Evolutionary conservation across 139 green algal species (phyloP), one percentile per base, ranked within the genome.

Genomic region (Haematococcus lacustris): DNA sequence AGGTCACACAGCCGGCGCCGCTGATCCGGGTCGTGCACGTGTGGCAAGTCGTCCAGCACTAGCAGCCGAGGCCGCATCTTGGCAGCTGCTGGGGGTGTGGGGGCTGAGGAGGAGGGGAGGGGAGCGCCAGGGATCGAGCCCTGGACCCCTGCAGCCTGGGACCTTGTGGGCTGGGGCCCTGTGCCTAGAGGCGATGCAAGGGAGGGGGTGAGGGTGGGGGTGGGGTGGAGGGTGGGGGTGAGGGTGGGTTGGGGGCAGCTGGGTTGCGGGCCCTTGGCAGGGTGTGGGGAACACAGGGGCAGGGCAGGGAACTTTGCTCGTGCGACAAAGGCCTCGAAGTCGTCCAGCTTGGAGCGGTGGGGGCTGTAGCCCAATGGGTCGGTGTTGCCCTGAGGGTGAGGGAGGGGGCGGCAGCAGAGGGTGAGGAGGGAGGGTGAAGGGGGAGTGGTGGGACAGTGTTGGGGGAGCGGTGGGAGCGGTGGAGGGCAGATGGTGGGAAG

Each of bases 281-380:
- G n/a, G n/a, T n/a, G n/a, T n/a, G n/a, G n/a, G n/a, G n/a, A n/a
- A n/a, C n/a, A n/a, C n/a, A 90, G 64, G 17, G 62, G 53, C 61
- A 93, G 83, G 21, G 80, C 69, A 3, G 84, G 78, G 80, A 89
- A 83, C 77, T 91, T 91, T 59, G 83, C 73, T 34, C 83, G 82
- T 2, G 59, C 66, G 34, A 89, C 84, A 81, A 93, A 93, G 35
- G 76, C 71, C 38, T 90, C 82, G 72, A 94, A 96, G 7, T 89
- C 89, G 34, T 89, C 87, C 59, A 95, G 72, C 77, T 94, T 94
- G 68, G 82, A 90, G 5, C 37, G 40, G 61, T 76, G 70, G 32
- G 33, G 30, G 47, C n/a, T n/a, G n/a, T n/a, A n/a, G n/a, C n/a
- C n/a, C n/a, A n/a, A n/a, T n/a, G n/a, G n/a, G n/a, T n/a, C n/a